Evolutionary conservation across 495 filamentous ascomycete genomes (phyloP), one percentile per base, ranked within the genome.

Genomic region (Penicillium soppii): DNA sequence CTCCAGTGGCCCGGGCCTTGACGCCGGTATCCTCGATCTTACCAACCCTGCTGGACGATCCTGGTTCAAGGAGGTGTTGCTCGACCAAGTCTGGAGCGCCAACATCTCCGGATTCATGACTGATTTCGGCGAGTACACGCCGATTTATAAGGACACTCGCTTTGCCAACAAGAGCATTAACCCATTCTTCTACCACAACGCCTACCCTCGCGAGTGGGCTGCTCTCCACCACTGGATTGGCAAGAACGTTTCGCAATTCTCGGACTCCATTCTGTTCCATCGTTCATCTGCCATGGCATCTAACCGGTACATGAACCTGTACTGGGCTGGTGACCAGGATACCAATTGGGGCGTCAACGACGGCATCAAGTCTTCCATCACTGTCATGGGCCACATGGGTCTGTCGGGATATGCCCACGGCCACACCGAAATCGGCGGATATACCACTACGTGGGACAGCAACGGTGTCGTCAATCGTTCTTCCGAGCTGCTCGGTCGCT

Each of bases 291-390:
- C 60, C 2, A 35, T 63, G 51, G 58, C 43, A 0, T 44, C 54
- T 7, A 60, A 63, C 41, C 57, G 60, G 12, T 43, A 57, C 38
- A 60, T 60, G 57, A 63, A 63, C 37, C 41, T 63, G 8, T 63
- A 60, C 54, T 63, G 60, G 60, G 57, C 52, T 16, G 60, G 60
- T 23, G 60, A 63, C 27, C 57, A 63, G 38, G 22, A 61, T 33
- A 61, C 57, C 16, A 53, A 54, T 39, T 63, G 60, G 60, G 57
- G 57, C n/a, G 35, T 58, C n/a, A 63, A 63, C 23, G 60, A 63
- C 23, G 57, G 60, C 6, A 60, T 63, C 27, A 63, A 63, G 46
- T 54, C 60, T n/a, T 41, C 57, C n/a, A 47, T 63, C 13, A 61
- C 60, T 0, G 54, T 63, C 32, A 49, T 61, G 21, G 60, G 60